Evolutionary conservation across 345 rosid genomes (phyloP), one percentile per base, ranked within the genome.

Genomic region (Euphorbia lathyris): DNA sequence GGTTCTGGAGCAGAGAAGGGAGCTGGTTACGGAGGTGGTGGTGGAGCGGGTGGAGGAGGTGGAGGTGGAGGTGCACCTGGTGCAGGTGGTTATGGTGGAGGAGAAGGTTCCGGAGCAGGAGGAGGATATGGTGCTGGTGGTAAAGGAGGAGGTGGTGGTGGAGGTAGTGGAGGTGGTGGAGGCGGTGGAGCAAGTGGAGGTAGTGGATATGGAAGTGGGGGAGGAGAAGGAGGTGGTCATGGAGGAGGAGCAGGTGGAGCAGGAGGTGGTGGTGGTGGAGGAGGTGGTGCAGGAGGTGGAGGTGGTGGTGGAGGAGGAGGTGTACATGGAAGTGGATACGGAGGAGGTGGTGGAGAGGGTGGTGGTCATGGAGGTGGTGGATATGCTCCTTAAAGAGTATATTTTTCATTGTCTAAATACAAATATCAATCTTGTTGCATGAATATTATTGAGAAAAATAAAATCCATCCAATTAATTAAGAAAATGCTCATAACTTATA

Each of bases 341-440:
- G 70, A 0, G 47, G 58, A 1, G 71, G 67, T 2, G 38, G 40
- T 50, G 84, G 82, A 0, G 73, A 52, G 1, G 88, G 86, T 11
- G 79, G 74, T 8, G 89, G 80, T 23, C 58, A 68, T 25, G 79
- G 81, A 29, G 81, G 84, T 36, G 83, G 72, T 3, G 77, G 77
- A 16, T 74, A 71, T 22, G 79, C 75, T 34, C 51, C 51, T 47
- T 47, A 3, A 50, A 13, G 13, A 50, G 1, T 50, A n/a, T 50
- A 50, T 50, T 50, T n/a, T n/a, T n/a, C n/a, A 20, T 19, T 51
- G 25, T 51, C 10, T 5, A 20, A 51, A 20, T 51, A 19, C 23
- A 51, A 51, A 19, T 51, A 19, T 20, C 9, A 4, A 48, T 34
- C 38, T 7, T 34, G 38, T 34, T 51, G 9, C 23, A 19, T 51